These are phyloP conservation scores for Nigrospora oryzae DNA, from an alignment of 2,329 filamentous ascomycete species.

Conservation along the genomic window DNA sequence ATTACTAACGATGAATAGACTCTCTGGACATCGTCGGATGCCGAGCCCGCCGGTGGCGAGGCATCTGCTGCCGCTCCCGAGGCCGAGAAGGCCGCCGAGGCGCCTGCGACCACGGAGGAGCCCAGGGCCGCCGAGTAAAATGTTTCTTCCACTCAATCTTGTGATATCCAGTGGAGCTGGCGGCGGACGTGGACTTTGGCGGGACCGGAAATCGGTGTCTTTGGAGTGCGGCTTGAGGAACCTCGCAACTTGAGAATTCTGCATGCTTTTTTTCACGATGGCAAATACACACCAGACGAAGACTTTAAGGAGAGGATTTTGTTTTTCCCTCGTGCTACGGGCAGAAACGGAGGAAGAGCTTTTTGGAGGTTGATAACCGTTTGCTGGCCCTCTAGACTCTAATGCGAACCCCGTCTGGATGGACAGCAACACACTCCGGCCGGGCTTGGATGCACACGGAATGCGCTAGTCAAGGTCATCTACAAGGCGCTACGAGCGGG, in stretches of 20 bases:
- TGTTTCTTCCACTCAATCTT: constrained; percentile 26
- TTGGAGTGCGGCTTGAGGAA: constrained; percentile 52
- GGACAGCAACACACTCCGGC: constrained; percentile 32
- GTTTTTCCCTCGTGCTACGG: constrained; percentile 15
- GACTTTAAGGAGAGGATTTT: constrained; percentile 17
- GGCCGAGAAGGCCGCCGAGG: constrained; percentile 47
- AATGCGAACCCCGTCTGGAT: constrained; percentile 40
- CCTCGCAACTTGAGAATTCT: constrained; percentile 30
- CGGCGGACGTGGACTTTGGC: constrained; percentile 24
- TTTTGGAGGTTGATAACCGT: constrained; percentile 36
- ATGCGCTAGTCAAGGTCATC: too few relatives aligned
- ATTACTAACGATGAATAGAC: constrained; percentile 51
- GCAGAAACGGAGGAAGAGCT: constrained; percentile 31
- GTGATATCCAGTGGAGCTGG: constrained; percentile 30
- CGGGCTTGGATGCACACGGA: too few relatives aligned
- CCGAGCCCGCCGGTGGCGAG: constrained; percentile 59
- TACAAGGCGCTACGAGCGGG: too few relatives aligned
- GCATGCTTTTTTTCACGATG: constrained; percentile 40
- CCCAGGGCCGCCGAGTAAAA: constrained; percentile 59
- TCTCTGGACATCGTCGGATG: constrained; percentile 98
- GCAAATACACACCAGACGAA: constrained; percentile 32
- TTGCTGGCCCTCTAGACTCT: constrained; percentile 47
- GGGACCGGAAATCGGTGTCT: constrained; percentile 46
- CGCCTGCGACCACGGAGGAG: constrained; percentile 51
- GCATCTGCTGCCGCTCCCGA: constrained; percentile 45